Conservation (phyloP, 2,329 filamentous ascomycete species). For the Neofusicoccum sp. region DNA sequence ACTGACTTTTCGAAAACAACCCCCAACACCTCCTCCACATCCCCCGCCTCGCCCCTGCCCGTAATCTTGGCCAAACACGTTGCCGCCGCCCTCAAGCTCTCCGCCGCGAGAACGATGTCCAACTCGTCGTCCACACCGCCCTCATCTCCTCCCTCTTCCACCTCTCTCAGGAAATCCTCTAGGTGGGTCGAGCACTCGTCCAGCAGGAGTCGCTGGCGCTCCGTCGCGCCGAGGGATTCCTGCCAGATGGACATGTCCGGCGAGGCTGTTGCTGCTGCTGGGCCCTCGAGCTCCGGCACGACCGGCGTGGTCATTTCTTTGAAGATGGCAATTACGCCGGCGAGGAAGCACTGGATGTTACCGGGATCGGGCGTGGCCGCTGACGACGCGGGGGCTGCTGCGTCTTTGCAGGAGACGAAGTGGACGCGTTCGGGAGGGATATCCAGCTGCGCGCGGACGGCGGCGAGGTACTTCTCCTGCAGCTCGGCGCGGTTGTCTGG, state of each 20-base stretch:
- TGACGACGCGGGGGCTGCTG: slow-evolving; percentile 23
- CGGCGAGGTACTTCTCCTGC: slow-evolving; percentile 20
- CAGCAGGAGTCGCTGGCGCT: slow-evolving; percentile 81
- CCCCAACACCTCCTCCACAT: slow-evolving; percentile 92
- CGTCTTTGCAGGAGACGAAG: slow-evolving; percentile 70
- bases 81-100: slow-evolving; percentile 79
- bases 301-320: slow-evolving; percentile 62
- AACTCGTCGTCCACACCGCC: slow-evolving; percentile 48
- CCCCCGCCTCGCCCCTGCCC: slow-evolving; percentile 77
- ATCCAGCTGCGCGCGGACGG: slow-evolving; percentile 25
- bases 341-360: slow-evolving; percentile 66
- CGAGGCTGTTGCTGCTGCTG: slow-evolving; percentile 28
- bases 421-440: slow-evolving; percentile 48
- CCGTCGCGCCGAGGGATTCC: slow-evolving; percentile 85
- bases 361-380: slow-evolving; percentile 51
- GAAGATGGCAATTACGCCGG: slow-evolving; percentile 67
- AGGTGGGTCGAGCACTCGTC: slow-evolving; percentile 70
- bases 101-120: slow-evolving; percentile 87
- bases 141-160: slow-evolving; percentile 29
- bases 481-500: slow-evolving; percentile 8
- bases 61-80: slow-evolving; percentile 82
- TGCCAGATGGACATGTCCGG: slow-evolving; percentile 67
- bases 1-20: slow-evolving; percentile 96
- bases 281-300: slow-evolving; percentile 29
- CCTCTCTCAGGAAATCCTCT: slow-evolving; percentile 67